These are phyloP conservation scores for Ceratocystis cubensis DNA, from an alignment of 2,329 filamentous ascomycete genomes.

Conservation along the genomic window DNA sequence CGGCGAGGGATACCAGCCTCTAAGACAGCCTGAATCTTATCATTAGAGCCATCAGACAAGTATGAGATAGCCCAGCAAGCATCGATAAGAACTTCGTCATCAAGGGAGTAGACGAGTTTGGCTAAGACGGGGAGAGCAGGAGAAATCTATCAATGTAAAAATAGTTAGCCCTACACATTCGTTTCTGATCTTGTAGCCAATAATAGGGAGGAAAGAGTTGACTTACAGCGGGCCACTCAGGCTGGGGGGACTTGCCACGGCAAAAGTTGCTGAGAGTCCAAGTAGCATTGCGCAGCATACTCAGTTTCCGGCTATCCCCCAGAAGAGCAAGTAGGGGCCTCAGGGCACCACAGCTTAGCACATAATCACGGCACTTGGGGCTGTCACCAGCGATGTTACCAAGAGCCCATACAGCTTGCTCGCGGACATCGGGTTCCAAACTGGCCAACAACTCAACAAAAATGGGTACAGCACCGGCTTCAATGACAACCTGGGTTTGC, in stretches of 20 bases:
- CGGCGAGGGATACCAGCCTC: constrained; percentile 94
- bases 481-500: constrained; percentile 97
- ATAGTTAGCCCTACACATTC: constrained; percentile 21
- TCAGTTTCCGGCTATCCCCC: constrained; percentile 94
- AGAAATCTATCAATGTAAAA: constrained; percentile 53
- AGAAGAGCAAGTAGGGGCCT: constrained; percentile 80
- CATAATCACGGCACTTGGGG: constrained; percentile 93
- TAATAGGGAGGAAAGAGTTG: constrained; percentile 7
- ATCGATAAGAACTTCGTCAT: constrained; percentile 96
- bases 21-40: constrained; percentile 98
- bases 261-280: constrained; percentile 99
- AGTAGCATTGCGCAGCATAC: constrained; percentile 96
- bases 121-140: constrained; percentile 88
- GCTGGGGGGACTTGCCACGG: constrained; percentile 97
- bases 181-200: not conserved
- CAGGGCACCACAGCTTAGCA: constrained; percentile 79
- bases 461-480: constrained; percentile 94
- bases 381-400: constrained; percentile 99
- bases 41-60: constrained; percentile 92
- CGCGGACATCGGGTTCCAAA: constrained; percentile 92
- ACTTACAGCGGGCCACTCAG: constrained; percentile 90
- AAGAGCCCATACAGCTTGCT: constrained; percentile 96
- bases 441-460: constrained; percentile 93
- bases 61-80: constrained; percentile 99
- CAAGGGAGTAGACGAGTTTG: constrained; percentile 95